These are phyloP conservation scores for Botryotinia globosa DNA, from an alignment of 2,329 filamentous ascomycete genomes.

Conservation along the genomic window DNA sequence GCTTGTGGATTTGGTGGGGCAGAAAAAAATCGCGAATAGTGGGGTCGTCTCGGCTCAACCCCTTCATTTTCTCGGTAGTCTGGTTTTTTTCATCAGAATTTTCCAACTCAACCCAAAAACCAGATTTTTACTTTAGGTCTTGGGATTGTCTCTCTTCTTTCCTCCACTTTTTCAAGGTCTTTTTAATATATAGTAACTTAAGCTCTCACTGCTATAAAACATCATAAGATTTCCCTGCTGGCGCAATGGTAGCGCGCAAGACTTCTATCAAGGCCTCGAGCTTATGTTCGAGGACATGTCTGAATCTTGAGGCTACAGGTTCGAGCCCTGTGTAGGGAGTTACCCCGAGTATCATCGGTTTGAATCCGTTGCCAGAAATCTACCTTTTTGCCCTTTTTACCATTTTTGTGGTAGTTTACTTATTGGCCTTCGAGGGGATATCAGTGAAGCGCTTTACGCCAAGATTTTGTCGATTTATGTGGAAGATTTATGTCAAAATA, in stretches of 20 bases:
- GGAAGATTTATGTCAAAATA: background rate
- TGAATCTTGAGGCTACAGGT: conserved; percentile 7
- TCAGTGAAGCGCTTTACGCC: background rate
- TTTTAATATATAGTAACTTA: background rate
- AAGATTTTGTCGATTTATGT: background rate
- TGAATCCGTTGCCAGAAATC: background rate
- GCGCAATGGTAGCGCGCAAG: conserved; percentile 18
- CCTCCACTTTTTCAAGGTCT: rapidly evolving
- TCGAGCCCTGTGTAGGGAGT: conserved; percentile 1
- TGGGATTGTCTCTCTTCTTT: background rate
- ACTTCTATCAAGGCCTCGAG: background rate
- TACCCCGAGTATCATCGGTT: conserved; percentile 1
- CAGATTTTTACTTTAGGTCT: background rate
- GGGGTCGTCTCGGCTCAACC: conserved; percentile 7
- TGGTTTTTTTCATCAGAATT: conserved; percentile 1
- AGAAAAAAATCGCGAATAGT: background rate
- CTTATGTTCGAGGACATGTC: too few species aligned
- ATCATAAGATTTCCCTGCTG: conserved; percentile 10
- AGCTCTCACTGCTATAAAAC: rapidly evolving
- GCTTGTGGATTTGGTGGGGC: conserved; percentile 1
- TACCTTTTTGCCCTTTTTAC: rapidly evolving
- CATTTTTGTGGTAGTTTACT: background rate
- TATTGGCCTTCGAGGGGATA: rapidly evolving
- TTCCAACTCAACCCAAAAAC: background rate
- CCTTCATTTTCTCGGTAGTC: conserved; percentile 10